Percentiles rank a stretch among this genome's conserved stretches.
These are phyloP conservation scores for Thermothielavioides terrestris DNA, from an alignment of 495 filamentous ascomycete genomes.

Conservation along the genomic window DNA sequence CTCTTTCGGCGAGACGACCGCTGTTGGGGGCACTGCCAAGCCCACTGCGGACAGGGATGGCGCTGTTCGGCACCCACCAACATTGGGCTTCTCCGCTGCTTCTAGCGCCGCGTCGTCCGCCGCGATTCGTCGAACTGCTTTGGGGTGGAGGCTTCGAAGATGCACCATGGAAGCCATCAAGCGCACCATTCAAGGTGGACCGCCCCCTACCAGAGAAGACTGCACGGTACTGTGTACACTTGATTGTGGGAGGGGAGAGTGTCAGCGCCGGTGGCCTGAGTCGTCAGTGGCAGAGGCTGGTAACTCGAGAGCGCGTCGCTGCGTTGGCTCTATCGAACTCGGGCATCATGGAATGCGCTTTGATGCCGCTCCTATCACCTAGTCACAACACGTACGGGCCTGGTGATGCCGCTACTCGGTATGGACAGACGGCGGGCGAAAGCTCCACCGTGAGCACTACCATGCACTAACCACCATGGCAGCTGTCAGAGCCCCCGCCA, in stretches of 20 bases:
- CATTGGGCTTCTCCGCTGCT: slow-evolving; percentile 16
- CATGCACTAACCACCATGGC: slow-evolving; percentile 30
- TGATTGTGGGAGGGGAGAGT: no score
- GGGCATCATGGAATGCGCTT: background rate
- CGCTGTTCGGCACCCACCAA: slow-evolving; percentile 15
- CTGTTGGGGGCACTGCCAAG: slow-evolving; percentile 20
- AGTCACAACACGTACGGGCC: background rate
- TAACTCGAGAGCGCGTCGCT: background rate
- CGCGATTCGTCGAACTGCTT: slow-evolving; percentile 13
- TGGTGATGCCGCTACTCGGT: slow-evolving; percentile 6
- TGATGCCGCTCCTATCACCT: background rate
- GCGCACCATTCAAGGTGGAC: slow-evolving; percentile 7
- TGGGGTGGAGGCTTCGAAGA: background rate
- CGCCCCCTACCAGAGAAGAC: no score
- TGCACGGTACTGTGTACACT: no score
- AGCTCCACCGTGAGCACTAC: no score
- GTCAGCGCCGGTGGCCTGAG: no score
- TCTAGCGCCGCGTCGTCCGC: slow-evolving; percentile 11
- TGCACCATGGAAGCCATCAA: slow-evolving; percentile 5
- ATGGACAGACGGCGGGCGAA: slow-evolving; percentile 5
- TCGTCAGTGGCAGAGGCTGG: no score
- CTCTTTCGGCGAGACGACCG: slow-evolving; percentile 25
- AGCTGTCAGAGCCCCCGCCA: slow-evolving; percentile 21
- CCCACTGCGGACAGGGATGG: slow-evolving; percentile 24
- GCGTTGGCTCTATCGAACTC: background rate